Conservation (phyloP, 1,284 basidiomycete genomes). For the Leccinum fallax region DNA sequence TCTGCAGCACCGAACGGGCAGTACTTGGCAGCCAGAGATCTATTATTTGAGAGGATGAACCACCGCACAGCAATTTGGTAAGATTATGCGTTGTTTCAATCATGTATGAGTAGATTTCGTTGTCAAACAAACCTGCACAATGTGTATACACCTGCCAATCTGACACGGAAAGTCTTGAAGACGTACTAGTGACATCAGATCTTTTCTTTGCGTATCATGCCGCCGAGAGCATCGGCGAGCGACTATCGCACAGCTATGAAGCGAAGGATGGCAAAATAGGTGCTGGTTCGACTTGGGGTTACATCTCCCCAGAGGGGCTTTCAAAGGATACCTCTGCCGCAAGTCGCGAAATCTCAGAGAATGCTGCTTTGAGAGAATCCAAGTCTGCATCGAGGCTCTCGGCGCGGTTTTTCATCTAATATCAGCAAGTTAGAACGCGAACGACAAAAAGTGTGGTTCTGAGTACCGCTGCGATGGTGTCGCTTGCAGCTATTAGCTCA, state of each 20-base stretch:
- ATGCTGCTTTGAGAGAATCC: slow-evolving; percentile 77
- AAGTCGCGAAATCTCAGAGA: slow-evolving; percentile 82
- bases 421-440: neutral
- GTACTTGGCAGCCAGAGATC: slow-evolving; percentile 46
- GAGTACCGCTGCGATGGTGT: slow-evolving; percentile 84
- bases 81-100: slow-evolving; percentile 13
- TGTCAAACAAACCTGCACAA: slow-evolving; percentile 16
- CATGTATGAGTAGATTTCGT: slow-evolving; percentile 9
- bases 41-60: slow-evolving; percentile 27
- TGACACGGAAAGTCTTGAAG: slow-evolving; percentile 1
- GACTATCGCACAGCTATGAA: neutral
- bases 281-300: neutral
- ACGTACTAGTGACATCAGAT: slow-evolving; percentile 4
- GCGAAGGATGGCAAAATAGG: neutral
- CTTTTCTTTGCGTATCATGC: neutral
- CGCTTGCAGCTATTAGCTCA: slow-evolving; percentile 89
- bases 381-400: slow-evolving; percentile 81
- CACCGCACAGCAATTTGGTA: slow-evolving; percentile 15
- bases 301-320: slow-evolving; percentile 8
- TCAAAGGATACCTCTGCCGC: slow-evolving; percentile 68
- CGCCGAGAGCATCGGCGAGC: neutral
- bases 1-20: slow-evolving; percentile 41
- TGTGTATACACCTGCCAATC: slow-evolving; percentile 2
- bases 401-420: slow-evolving; percentile 81
- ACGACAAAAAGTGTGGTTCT: neutral